Base-by-base conservation (phyloP, 345 rosid species). In the Carallia brachiata region DNA sequence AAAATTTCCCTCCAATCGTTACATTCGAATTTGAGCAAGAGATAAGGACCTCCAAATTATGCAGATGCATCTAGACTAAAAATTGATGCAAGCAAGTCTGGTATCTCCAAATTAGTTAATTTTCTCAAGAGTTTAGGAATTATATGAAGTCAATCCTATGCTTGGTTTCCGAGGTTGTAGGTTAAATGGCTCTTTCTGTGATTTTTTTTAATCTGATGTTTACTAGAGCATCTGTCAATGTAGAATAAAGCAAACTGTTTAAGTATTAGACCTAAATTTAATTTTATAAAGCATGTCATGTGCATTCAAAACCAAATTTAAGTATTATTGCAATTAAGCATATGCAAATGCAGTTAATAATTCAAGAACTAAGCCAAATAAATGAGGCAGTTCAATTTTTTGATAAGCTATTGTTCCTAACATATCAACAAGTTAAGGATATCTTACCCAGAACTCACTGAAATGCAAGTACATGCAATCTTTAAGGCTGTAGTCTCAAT, bases 111-210 rank as follows among this genome's bases (percentile, higher is more conserved):
- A 23, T 23, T 23, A 23, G 23, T 23, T 23, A 23, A 23, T 94
- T 70, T 82, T 84, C 79, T 84, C 90, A 31, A 83, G 92, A 39
- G 75, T 91, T 32, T 97, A 94, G 88, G 91, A 94, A 72, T 78
- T 94, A 70, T 88, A 96, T n/a, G 96, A 91, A 86, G 97, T 91
- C 56, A 94, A 94, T 82, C 98, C 97, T 63, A 91, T 94, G 98
- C 95, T 91, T 75, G 97, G 98, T 73, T 90, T 94, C 73, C 90
- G 98, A 57, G 98, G 98, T 74, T 94, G 98, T 93, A 94, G 98
- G 96, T 90, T 37, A 64, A 60, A 30, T 54, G 40, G 36, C 62
- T 68, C 68, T 62, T 69, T 66, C 48, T 52, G 30, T 65, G 60
- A 16, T 18, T 60, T 27, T 56, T 64, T 13, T 18, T 4, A 23